These are phyloP conservation scores for Toxoplasma gondii DNA, from an alignment of 169 alveolate genomes.

Conservation along the genomic window DNA sequence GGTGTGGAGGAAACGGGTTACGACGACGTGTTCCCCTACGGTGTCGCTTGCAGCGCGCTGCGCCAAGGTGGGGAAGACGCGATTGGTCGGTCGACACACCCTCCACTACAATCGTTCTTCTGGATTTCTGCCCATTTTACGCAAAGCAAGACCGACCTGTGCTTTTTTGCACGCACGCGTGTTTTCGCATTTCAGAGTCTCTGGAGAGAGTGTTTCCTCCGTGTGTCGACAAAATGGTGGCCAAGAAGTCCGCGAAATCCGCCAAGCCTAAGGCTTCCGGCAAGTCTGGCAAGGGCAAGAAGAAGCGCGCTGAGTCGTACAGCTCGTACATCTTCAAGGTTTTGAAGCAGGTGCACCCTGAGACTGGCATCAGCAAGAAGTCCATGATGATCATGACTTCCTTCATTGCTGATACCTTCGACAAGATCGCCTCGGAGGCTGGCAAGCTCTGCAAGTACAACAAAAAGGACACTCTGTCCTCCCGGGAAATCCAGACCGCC, in stretches of 20 bases:
- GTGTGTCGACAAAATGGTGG: slow-evolving; percentile 30
- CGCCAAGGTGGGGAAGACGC: background rate
- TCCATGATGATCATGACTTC: slow-evolving; percentile 99
- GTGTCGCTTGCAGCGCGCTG: background rate
- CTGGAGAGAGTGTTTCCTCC: background rate
- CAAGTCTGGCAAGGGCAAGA: slow-evolving; percentile 65
- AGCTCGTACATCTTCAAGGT: slow-evolving; percentile 96
- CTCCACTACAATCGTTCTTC: background rate
- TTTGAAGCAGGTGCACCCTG: slow-evolving; percentile 97
- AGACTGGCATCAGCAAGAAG: slow-evolving; percentile 96
- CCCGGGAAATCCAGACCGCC: slow-evolving; percentile 99
- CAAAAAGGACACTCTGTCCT: slow-evolving; percentile 96
- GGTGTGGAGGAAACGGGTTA: background rate
- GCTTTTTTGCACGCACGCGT: background rate
- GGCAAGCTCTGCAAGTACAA: slow-evolving; percentile 95
- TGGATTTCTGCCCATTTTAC: background rate
- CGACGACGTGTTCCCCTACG: background rate
- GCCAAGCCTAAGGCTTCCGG: slow-evolving; percentile 54
- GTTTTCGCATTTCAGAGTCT: background rate
- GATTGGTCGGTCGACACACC: background rate
- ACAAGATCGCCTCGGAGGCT: slow-evolving; percentile 96
- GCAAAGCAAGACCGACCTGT: background rate
- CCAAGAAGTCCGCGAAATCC: slow-evolving; percentile 58
- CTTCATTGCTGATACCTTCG: slow-evolving; percentile 95
- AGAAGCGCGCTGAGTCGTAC: slow-evolving; percentile 65